Evolutionary conservation across 108 stramenopile genomes (phyloP).

Genomic region (Schizochytrium sp.): DNA sequence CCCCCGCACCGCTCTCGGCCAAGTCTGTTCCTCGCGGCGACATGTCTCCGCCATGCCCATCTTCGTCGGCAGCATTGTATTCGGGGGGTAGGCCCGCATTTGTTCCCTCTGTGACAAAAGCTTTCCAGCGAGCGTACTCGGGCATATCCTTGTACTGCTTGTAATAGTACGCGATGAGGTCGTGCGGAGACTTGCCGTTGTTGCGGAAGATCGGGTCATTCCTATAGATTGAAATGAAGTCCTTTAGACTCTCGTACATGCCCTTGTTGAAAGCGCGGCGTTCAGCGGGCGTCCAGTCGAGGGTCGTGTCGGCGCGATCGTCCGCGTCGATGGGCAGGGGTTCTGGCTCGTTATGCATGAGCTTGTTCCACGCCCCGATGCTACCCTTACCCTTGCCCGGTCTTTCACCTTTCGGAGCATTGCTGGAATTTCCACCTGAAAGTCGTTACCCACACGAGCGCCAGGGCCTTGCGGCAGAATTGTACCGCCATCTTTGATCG

Average conservation of each 20-base stretch:
- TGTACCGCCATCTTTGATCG: neutral
- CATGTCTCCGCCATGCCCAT: neutral
- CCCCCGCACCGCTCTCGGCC: neutral
- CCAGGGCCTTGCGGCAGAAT: neutral
- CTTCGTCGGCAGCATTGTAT: neutral
- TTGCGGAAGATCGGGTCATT: neutral
- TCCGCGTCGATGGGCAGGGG: neutral
- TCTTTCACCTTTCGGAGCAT: neutral
- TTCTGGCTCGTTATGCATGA: neutral
- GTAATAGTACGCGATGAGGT: constrained; percentile 6
- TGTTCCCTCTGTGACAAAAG: neutral
- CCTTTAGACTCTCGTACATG: constrained; percentile 4
- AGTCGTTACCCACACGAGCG: neutral
- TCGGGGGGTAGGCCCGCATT: neutral
- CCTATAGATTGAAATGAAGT: neutral
- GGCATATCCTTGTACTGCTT: neutral
- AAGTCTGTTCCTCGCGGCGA: neutral
- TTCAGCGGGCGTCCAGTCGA: neutral
- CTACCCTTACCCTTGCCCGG: neutral
- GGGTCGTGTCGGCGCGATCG: neutral
- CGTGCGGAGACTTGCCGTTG: neutral
- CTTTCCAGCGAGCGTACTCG: neutral
- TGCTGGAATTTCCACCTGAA: neutral
- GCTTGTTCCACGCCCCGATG: neutral
- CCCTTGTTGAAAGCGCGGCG: neutral